Evolutionary conservation across 768 basidiomycete genomes (phyloP).

Genomic region (Leccinum fibrillosum): DNA sequence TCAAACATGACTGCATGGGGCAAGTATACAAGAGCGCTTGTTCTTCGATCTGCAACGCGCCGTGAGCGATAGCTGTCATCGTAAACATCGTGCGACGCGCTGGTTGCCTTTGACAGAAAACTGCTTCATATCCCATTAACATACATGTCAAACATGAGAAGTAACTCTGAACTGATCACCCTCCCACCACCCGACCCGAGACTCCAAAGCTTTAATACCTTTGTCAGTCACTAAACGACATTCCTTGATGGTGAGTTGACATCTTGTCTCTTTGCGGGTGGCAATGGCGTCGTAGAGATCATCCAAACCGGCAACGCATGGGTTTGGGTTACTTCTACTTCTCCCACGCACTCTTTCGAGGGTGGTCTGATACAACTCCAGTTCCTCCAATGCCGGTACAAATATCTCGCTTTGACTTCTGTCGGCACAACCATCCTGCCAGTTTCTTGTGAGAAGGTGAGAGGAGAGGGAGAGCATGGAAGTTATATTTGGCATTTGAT

Average conservation of each 20-base stretch:
- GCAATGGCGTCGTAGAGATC: background rate
- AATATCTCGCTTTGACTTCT: background rate
- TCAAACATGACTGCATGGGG: no score
- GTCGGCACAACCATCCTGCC: background rate
- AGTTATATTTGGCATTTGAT: background rate
- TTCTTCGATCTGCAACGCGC: no score
- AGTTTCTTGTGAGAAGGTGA: background rate
- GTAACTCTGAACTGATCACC: background rate
- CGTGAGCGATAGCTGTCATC: no score
- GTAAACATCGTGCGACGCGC: no score
- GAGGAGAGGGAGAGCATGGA: background rate
- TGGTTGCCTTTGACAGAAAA: background rate
- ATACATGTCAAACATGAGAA: background rate
- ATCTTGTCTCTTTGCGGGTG: background rate
- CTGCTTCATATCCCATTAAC: background rate
- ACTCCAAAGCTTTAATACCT: background rate
- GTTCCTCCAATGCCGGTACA: background rate
- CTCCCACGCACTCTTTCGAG: background rate
- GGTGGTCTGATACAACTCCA: background rate
- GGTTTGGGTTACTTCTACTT: no score
- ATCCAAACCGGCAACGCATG: background rate
- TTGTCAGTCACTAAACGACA: background rate
- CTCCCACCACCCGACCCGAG: background rate
- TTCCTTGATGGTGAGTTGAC: background rate
- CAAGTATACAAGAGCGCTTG: no score